Evolutionary conservation across 441 rosid genomes (phyloP), one percentile per base, ranked within the genome.

Genomic region (Populus hybrid): DNA sequence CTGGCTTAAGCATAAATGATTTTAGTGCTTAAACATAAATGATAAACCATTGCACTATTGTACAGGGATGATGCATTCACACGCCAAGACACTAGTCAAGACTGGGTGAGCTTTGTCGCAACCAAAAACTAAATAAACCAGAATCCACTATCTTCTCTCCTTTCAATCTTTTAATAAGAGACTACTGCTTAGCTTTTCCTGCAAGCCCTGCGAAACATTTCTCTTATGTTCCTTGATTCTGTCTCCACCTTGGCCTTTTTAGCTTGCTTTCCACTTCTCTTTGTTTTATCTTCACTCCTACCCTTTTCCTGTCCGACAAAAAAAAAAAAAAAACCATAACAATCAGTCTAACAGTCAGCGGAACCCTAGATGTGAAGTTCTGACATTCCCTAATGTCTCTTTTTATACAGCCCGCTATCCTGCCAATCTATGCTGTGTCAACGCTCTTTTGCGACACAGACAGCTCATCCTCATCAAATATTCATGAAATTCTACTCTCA

Each of bases 161-260:
- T 46, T 46, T 14, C 57, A 4, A 12, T 46, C 19, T 46, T 46
- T 46, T 46, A 46, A 46, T 14, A 46, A 46, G 19, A 46, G 57
- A 14, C 57, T 14, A 46, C 57, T 11, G 6, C 1, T 14, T 46
- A 46, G 57, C 64, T 76, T 71, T 85, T 92, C 81, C 87, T 83
- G 7, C 89, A 87, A 78, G 95, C 97, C 86, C 92, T 89, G 81
- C 84, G 75, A 74, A 95, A 95, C 99, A 95, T 93, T 42, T 93
- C 99, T 83, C 78, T 92, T 76, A 95, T 95, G 84, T 88, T 93
- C 83, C 79, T 83, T 74, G 97, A 93, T 80, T 88, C 91, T 3
- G 95, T 89, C 92, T 91, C 98, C 59, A 86, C 38, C 83, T 90
- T 93, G 1, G 86, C 87, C 80, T 87, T 92, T 78, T 93, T 93